phyloP scores from a whole-genome alignment of 352 stramenopile genomes.

The Hyaloperonospora brassicae region DNA sequence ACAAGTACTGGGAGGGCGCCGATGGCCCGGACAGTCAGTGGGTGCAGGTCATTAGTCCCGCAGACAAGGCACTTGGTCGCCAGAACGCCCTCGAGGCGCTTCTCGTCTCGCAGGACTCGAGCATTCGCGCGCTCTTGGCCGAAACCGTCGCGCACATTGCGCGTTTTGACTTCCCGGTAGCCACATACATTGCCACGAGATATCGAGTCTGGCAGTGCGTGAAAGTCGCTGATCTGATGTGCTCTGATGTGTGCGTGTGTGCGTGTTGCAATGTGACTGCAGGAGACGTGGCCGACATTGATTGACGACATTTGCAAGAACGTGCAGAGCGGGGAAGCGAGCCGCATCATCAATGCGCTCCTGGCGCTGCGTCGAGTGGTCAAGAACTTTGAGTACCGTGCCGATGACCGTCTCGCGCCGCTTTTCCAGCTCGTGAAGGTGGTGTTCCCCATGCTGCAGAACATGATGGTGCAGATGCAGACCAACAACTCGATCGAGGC shows the following conservation, averaged over 20 bases:
- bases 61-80: constrained; percentile 55
- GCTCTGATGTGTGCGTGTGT: constrained; percentile 1
- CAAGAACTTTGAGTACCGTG: constrained; percentile 98
- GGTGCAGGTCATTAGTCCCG: constrained; percentile 50
- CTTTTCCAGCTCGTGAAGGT: constrained; percentile 90
- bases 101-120: constrained; percentile 37
- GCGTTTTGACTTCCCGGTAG: constrained; percentile 90
- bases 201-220: no score
- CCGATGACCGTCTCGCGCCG: constrained; percentile 83
- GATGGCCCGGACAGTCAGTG: constrained; percentile 73
- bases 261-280: constrained; percentile 1
- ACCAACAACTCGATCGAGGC: constrained; percentile 87
- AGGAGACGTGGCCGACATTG: constrained; percentile 88
- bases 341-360: constrained; percentile 86
- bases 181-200: no score
- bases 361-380: constrained; percentile 92
- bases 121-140: constrained; percentile 70
- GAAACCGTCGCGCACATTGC: constrained; percentile 93
- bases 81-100: constrained; percentile 68
- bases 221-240: no score
- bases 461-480: constrained; percentile 83
- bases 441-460: constrained; percentile 90
- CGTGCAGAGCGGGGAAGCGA: constrained; percentile 84
- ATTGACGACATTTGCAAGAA: constrained; percentile 84
- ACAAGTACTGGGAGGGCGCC: constrained; percentile 89